Conservation (phyloP, 805 yeast genomes). For the Teunomyces funiuensis region DNA sequence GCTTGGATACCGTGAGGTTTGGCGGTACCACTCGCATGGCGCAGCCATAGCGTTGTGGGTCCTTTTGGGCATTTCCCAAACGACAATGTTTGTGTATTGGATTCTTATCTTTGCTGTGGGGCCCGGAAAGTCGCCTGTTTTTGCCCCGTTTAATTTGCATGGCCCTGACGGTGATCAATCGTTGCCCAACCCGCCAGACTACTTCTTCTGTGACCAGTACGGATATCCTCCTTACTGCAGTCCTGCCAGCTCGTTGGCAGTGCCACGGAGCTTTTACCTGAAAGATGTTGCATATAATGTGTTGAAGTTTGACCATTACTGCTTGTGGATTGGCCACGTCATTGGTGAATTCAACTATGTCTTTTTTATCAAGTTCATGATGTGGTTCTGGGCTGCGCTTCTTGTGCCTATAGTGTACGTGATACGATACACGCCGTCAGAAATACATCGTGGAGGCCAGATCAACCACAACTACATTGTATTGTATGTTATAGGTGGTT, state of each 20-base stretch:
- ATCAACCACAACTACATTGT: slow-evolving; percentile 51
- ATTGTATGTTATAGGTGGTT: slow-evolving; percentile 42
- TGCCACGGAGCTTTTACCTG: slow-evolving; percentile 72
- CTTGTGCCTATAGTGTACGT: slow-evolving; percentile 26
- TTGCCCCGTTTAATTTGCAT: slow-evolving; percentile 23
- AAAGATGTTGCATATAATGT: slow-evolving; percentile 56
- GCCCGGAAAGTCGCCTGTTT: slow-evolving; percentile 51
- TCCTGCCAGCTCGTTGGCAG: slow-evolving; percentile 61
- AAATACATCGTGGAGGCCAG: slow-evolving; percentile 22
- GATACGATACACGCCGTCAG: slow-evolving; percentile 21
- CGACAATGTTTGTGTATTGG: slow-evolving; percentile 43
- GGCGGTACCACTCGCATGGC: slow-evolving; percentile 24
- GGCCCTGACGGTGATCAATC: slow-evolving; percentile 8
- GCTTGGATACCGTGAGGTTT: slow-evolving; percentile 43
- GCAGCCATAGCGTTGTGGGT: slow-evolving; percentile 40
- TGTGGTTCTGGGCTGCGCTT: slow-evolving; percentile 37
- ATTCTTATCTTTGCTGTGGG: slow-evolving; percentile 45
- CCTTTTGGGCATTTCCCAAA: slow-evolving; percentile 25
- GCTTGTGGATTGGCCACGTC: slow-evolving; percentile 72
- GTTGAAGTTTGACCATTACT: slow-evolving; percentile 79
- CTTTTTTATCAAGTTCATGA: slow-evolving; percentile 54
- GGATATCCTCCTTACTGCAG: slow-evolving; percentile 83
- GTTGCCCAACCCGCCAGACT: slow-evolving; percentile 48
- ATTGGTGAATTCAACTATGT: slow-evolving; percentile 69
- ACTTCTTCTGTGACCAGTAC: slow-evolving; percentile 64